These are phyloP conservation scores for Neltuma alba DNA, from an alignment of 306 rosid genomes.

Conservation along the genomic window DNA sequence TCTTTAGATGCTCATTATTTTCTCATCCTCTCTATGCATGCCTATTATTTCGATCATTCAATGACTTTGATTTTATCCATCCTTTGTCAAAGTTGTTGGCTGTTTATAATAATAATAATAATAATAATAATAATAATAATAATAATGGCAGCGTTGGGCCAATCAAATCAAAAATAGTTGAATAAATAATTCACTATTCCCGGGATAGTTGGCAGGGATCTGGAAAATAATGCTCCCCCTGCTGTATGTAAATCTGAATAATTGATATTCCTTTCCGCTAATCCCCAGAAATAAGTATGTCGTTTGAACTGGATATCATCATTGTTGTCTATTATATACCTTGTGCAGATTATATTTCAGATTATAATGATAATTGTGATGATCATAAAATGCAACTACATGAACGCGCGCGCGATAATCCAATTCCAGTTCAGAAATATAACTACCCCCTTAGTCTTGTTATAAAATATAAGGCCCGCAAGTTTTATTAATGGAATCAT, in stretches of 20 bases:
- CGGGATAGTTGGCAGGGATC: background rate
- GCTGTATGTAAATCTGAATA: background rate
- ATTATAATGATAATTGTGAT: background rate
- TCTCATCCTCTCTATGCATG: background rate
- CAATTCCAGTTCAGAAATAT: no score
- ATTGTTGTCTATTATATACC: background rate
- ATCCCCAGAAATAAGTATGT: background rate
- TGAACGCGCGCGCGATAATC: no score
- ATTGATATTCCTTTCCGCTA: background rate
- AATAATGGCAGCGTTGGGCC: background rate
- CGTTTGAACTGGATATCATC: background rate
- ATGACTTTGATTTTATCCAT: background rate
- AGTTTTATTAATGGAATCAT: no score
- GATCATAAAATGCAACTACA: background rate
- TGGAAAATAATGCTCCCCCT: background rate
- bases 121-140: background rate
- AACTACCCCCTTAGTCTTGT: no score
- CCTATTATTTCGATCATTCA: background rate
- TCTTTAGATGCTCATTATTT: background rate
- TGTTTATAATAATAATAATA: background rate
- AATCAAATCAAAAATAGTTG: background rate
- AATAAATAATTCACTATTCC: background rate
- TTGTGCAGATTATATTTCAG: background rate
- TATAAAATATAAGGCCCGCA: no score
- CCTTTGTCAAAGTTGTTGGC: background rate